Conservation (phyloP, 129 eudicot species). For the Helichrysum umbraculigerum region DNA sequence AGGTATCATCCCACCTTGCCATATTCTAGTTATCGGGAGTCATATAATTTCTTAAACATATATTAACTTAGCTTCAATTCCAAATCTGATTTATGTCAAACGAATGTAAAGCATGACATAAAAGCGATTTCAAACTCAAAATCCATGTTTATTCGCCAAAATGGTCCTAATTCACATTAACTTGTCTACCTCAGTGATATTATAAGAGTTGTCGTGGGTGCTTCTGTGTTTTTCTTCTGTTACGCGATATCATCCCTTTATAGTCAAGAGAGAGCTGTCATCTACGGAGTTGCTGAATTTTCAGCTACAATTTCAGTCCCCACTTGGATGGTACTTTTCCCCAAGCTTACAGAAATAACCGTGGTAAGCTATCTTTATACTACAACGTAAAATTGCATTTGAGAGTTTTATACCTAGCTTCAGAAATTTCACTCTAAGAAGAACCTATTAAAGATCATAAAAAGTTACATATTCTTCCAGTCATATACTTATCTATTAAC, state of each 20-base stretch:
- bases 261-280: neutral
- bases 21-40: too few species aligned
- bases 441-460: too few species aligned
- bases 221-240: neutral
- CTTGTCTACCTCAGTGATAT: neutral
- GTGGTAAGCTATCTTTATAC: neutral
- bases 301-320: neutral
- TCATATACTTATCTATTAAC: too few species aligned
- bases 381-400: too few species aligned
- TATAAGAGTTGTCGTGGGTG: neutral
- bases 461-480: too few species aligned
- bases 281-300: neutral
- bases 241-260: neutral
- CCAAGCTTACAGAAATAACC: neutral
- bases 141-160: neutral
- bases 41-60: too few species aligned
- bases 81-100: too few species aligned
- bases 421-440: too few species aligned
- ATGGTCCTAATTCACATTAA: neutral
- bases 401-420: too few species aligned
- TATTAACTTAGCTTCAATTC: too few species aligned
- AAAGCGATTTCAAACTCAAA: neutral
- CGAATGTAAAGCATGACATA: too few species aligned
- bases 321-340: neutral
- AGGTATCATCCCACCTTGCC: neutral